Conservation (phyloP, 805 yeast species). For the Wickerhamomyces alni region DNA sequence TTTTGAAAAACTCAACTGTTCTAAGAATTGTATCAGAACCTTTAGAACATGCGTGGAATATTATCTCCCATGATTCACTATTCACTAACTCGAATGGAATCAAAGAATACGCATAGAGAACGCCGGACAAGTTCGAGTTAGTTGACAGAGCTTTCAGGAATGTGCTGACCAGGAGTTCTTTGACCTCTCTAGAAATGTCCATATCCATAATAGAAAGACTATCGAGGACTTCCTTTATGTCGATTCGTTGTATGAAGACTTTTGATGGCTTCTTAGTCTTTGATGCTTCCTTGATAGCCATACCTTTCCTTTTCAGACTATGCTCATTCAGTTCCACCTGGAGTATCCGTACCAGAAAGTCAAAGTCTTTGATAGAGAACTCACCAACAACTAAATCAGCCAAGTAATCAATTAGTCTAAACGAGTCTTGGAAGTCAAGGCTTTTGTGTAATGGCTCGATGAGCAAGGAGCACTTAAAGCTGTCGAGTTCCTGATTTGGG, state of each 20-base stretch:
- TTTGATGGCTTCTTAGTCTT: slow-evolving; percentile 1
- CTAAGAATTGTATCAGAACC: slow-evolving; percentile 10
- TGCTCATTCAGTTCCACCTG: slow-evolving; percentile 4
- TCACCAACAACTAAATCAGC: neutral
- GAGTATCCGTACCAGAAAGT: slow-evolving; percentile 5
- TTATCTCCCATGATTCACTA: slow-evolving; percentile 4
- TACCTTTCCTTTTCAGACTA: slow-evolving; percentile 6
- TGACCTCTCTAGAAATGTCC: neutral
- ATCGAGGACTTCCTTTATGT: slow-evolving; percentile 4
- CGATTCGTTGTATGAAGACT: slow-evolving; percentile 15
- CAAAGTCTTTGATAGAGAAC: slow-evolving; percentile 6
- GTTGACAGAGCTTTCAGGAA: slow-evolving; percentile 8
- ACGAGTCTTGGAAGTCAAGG: neutral
- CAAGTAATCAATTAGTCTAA: slow-evolving; percentile 1
- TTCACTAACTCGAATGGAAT: slow-evolving; percentile 3
- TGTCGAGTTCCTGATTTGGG: neutral
- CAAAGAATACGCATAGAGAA: slow-evolving; percentile 10
- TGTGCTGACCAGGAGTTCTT: slow-evolving; percentile 8
- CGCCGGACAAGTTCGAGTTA: slow-evolving; percentile 15
- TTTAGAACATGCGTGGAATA: slow-evolving; percentile 13
- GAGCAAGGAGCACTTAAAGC: neutral
- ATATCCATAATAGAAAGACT: neutral
- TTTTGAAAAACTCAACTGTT: slow-evolving; percentile 8
- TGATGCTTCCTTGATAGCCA: neutral
- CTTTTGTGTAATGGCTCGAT: slow-evolving; percentile 1